Conservation (phyloP, 164 flowering plant genomes). For the Magnolia changhungtana region DNA sequence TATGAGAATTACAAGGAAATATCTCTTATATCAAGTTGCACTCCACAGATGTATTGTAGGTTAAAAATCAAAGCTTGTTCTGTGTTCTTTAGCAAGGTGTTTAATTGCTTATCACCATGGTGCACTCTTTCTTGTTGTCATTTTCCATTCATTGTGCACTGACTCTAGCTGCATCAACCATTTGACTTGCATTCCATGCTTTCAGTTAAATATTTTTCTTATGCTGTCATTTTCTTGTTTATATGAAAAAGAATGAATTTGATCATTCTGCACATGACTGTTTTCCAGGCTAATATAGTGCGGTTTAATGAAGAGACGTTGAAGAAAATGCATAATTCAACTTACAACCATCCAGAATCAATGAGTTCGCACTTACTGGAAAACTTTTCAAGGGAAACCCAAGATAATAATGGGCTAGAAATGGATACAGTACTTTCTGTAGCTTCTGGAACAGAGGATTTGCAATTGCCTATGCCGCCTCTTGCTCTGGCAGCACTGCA, state of each 20-base stretch:
- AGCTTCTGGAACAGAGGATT: conserved; percentile 44
- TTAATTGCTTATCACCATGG: background rate
- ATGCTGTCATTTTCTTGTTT: background rate
- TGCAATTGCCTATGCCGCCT: conserved; percentile 90
- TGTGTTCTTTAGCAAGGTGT: background rate
- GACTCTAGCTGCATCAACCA: background rate
- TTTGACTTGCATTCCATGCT: background rate
- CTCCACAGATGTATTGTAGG: too few relatives aligned
- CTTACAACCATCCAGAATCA: conserved; percentile 31
- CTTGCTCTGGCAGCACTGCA: conserved; percentile 67
- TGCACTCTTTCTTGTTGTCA: background rate
- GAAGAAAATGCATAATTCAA: conserved; percentile 51
- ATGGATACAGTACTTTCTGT: conserved; percentile 29
- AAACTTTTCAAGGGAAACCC: conserved; percentile 21
- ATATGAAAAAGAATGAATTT: background rate
- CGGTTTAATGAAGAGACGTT: conserved; percentile 66
- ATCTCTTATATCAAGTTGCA: too few relatives aligned
- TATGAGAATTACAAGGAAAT: too few relatives aligned
- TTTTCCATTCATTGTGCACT: background rate
- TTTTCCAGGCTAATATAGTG: conserved; percentile 74
- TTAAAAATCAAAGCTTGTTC: too few relatives aligned
- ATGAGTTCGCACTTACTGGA: conserved; percentile 31
- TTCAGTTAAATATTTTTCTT: background rate
- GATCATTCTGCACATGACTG: conserved; percentile 4
- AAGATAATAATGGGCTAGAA: conserved; percentile 20